Evolutionary conservation across 1,139 yeast species (phyloP).

Genomic region (Sugiyamaella japonica): DNA sequence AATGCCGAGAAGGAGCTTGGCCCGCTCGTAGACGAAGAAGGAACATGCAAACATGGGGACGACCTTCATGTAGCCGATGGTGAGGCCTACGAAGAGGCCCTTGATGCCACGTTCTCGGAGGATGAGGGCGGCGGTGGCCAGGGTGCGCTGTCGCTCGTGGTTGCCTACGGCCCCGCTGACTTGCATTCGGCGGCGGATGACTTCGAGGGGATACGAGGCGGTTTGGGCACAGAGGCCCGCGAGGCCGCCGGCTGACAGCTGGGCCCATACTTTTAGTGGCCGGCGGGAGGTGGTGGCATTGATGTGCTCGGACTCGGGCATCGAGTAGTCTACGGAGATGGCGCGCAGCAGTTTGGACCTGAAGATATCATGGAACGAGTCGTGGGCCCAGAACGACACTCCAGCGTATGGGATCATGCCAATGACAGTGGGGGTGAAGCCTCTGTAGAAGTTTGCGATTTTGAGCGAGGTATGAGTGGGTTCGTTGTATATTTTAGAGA

Average conservation of each 20-base stretch:
- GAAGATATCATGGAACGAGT: conserved; percentile 80
- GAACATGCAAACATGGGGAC: conserved; percentile 98
- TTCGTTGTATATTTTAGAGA: conserved; percentile 60
- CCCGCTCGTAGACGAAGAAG: conserved; percentile 88
- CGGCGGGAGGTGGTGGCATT: conserved; percentile 42
- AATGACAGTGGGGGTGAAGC: conserved; percentile 87
- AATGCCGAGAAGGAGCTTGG: conserved; percentile 67
- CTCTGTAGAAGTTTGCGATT: conserved; percentile 69
- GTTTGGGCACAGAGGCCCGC: conserved; percentile 96
- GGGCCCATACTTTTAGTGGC: conserved; percentile 82
- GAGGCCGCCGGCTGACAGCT: conserved; percentile 87
- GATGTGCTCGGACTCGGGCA: conserved; percentile 18
- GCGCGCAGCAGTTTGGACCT: conserved; percentile 51
- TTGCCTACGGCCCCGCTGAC: conserved; percentile 71
- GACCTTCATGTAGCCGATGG: conserved; percentile 92
- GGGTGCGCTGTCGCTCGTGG: conserved; percentile 40
- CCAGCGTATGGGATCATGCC: conserved; percentile 99
- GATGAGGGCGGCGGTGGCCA: conserved; percentile 48
- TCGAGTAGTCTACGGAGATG: conserved; percentile 17
- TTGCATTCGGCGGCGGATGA: conserved; percentile 91
- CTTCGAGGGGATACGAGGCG: conserved; percentile 96
- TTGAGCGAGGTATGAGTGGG: conserved; percentile 32
- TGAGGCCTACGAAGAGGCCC: conserved; percentile 91
- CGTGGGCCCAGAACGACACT: conserved; percentile 93
- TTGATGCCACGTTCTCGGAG: conserved; percentile 62